Evolutionary conservation across 2,329 filamentous ascomycete species (phyloP), one percentile per base, ranked within the genome.

Genomic region (Cadophora luteo-olivacea): DNA sequence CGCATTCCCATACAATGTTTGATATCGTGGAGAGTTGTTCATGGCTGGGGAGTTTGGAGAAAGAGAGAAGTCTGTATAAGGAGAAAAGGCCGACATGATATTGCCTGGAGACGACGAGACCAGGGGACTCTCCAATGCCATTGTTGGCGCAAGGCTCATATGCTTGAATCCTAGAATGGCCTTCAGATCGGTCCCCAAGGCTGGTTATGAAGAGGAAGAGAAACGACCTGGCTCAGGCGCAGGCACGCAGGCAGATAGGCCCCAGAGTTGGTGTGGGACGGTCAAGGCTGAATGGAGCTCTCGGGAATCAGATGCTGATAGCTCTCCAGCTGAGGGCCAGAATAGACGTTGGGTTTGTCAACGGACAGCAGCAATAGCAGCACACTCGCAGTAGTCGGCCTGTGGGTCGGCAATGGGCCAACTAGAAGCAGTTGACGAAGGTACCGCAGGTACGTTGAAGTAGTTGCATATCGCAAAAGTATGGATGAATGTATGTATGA

Each of bases 41-140:
- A 82, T 76, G 66, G 81, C 79, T 63, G 86, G 82, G 52, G 84
- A 83, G 65, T 87, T 85, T 58, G 85, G 82, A 14, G 85, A 83
- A 66, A 85, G 75, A 62, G 86, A 84, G 81, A 89, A 86, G 61
- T 89, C 83, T 70, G 83, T 82, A 72, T 83, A 83, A 60, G 83
- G 81, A 67, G 85, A 85, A 73, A 87, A 86, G 69, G 81, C 78
- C 65, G 85, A 84, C 79, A 85, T 82, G 73, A 86, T 79, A 79
- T 82, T 86, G 77, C 85, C 86, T 68, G 86, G 86, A 24, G 63
- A 65, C 70, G 89, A 91, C 70, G 87, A 86, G 76, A 88, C 83
- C 75, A 91, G 78, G 69, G 88, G 88, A 76, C 84, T 87, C 80
- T 88, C 85, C 78, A 89, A 82, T 78, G 87, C 87, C 86, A 89